Percentiles rank a stretch among this genome's conserved stretches.
Conservation (phyloP, 78 protist species). For the Dictyostelium firmibasis region DNA sequence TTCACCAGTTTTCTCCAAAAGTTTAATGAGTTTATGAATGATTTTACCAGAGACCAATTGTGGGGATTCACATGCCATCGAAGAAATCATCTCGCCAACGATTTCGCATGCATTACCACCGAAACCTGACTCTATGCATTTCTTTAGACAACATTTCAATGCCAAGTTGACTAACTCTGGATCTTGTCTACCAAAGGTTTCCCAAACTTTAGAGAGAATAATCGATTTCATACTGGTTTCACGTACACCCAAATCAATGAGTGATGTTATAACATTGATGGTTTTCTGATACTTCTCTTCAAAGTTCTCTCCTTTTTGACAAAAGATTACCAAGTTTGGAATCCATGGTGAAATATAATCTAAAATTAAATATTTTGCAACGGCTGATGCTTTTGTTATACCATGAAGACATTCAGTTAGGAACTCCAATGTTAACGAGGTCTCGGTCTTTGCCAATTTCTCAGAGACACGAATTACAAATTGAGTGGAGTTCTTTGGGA, state of each 20-base stretch:
- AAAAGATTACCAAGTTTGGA: conserved; percentile 38
- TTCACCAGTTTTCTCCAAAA: conserved; percentile 9
- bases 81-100: conserved; percentile 78
- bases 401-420: conserved; percentile 55
- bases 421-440: conserved; percentile 77
- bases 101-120: conserved; percentile 22
- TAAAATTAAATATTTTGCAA: conserved; percentile 77
- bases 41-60: conserved; percentile 51
- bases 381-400: conserved; percentile 14
- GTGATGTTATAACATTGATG: not conserved
- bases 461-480: conserved; percentile 69
- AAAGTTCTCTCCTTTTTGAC: not conserved
- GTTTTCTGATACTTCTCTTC: conserved; percentile 9
- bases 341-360: conserved; percentile 88
- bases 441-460: conserved; percentile 55
- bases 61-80: conserved; percentile 54
- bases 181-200: conserved; percentile 38
- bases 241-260: conserved; percentile 64
- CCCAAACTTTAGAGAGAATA: conserved; percentile 77
- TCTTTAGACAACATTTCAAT: conserved; percentile 36
- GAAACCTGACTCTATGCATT: conserved; percentile 23
- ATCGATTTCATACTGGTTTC: conserved; percentile 63
- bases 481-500: conserved; percentile 70
- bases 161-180: not conserved
- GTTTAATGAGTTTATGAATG: not conserved